Base-by-base conservation (phyloP, 2,329 filamentous ascomycete genomes). In the Claviceps monticola region DNA sequence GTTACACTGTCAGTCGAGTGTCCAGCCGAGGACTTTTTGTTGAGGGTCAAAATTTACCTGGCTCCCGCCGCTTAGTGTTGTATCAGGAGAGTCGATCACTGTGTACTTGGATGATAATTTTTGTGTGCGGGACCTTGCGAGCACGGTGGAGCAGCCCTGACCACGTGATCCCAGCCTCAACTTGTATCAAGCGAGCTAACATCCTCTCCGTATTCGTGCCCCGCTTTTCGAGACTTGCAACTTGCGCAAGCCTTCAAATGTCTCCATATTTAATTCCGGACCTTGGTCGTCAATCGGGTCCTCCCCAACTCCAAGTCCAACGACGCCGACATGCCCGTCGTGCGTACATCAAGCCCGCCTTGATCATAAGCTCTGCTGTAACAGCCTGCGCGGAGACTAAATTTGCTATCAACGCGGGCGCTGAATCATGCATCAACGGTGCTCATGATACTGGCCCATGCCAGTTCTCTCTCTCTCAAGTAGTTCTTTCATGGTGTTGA, bases 31-130 rank as follows among this genome's bases (percentile, higher is more conserved):
- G 42, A 54, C 52, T 56, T 55, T 56, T 49, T 55, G 54, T 58
- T 59, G 52, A 49, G 53, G 58, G 29, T 34, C 57, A 54, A 55
- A 51, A 57, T 61, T 62, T 68, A 69, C 67, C 67, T 69, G 62
- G 61, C 62, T 66, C 59, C 60, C 61, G 64, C 66, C 66, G 66
- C 66, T 69, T 68, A 63, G 62, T 69, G 66, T 66, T 66, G 61
- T 65, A 58, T 63, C 62, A 59, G 29, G 61, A 58, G 60, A 66
- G 60, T 60, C 58, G 56, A 23, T 49, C 46, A 23, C 56, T 57
- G 55, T 54, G 52, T 54, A 53, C 51, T 56, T 54, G 29, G 53
- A 57, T 56, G 60, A 64, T 61, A 65, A 62, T 61, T 66, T 68
- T 68, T 68, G 64, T 68, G 66, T 64, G 66, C 59, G 58, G 60